A percentile compares a stretch with the other conserved stretches of the same genome.
These are phyloP conservation scores for Mortierella sp. DNA, from an alignment of 371 early-diverging fungal genomes.

Conservation along the genomic window DNA sequence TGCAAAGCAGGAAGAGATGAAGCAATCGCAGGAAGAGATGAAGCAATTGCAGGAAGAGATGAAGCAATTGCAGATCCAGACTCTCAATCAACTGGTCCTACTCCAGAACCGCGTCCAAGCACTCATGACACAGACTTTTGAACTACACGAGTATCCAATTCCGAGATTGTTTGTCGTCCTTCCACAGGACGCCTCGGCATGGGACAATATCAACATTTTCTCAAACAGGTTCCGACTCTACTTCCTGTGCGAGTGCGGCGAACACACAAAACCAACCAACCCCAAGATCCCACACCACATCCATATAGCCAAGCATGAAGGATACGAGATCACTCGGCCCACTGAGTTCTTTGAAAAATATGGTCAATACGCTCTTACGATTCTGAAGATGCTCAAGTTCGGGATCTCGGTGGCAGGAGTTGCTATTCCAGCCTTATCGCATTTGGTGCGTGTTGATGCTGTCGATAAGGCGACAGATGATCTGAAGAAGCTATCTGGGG, in stretches of 20 bases:
- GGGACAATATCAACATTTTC: neutral
- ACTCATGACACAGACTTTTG: neutral
- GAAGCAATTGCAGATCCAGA: no score
- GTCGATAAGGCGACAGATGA: no score
- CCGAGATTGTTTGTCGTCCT: neutral
- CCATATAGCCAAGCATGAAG: constrained; percentile 15
- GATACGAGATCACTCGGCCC: neutral
- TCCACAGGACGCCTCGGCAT: neutral
- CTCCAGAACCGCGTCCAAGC: neutral
- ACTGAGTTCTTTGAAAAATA: constrained; percentile 9
- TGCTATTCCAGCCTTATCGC: constrained; percentile 1
- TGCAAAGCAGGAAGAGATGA: no score
- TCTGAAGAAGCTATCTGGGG: no score
- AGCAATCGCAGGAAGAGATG: no score
- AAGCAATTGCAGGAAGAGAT: no score
- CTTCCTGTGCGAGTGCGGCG: constrained; percentile 16
- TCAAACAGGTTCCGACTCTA: neutral
- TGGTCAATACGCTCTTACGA: constrained; percentile 2
- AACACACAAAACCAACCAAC: neutral
- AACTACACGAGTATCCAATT: neutral
- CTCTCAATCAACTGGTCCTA: no score
- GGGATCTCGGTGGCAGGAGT: constrained; percentile 1
- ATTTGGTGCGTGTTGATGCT: neutral
- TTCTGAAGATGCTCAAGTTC: constrained; percentile 6
- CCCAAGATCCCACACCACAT: neutral